These are phyloP conservation scores for Globisporangium cederbergense DNA, from an alignment of 352 stramenopile genomes.

Conservation along the genomic window DNA sequence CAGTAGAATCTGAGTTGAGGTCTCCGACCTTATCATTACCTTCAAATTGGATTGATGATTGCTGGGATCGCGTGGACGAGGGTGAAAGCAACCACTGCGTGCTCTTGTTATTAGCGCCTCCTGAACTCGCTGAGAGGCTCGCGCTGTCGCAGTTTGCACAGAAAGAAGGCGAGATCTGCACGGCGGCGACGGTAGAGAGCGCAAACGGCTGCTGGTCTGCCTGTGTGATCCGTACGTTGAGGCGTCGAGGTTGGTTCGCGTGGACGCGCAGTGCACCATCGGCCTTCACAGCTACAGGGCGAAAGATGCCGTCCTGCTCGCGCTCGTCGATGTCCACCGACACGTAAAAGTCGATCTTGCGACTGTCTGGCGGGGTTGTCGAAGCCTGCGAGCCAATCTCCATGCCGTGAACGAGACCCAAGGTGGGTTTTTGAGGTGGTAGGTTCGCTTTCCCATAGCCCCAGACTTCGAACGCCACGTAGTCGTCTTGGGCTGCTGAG, in stretches of 20 bases:
- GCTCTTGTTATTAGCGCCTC: conserved; percentile 27
- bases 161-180: conserved; percentile 39
- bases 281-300: conserved; percentile 58
- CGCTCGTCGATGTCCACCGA: conserved; percentile 77
- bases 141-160: conserved; percentile 12
- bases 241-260: conserved; percentile 45
- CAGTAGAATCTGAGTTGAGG: background rate
- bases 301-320: conserved; percentile 60
- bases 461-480: conserved; percentile 50
- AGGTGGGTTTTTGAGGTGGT: background rate
- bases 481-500: conserved; percentile 24
- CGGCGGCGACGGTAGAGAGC: conserved; percentile 35
- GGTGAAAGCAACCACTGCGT: conserved; percentile 37
- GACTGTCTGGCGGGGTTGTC: conserved; percentile 8
- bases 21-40: background rate
- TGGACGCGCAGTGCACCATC: conserved; percentile 67
- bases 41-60: background rate
- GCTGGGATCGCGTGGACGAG: conserved; percentile 5
- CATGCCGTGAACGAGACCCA: background rate
- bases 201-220: conserved; percentile 58
- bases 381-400: background rate
- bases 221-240: conserved; percentile 65
- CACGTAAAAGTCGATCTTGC: conserved; percentile 55
- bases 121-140: conserved; percentile 9
- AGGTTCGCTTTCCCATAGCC: conserved; percentile 37